These are phyloP conservation scores for Meyerozyma smithsonii DNA, from an alignment of 1,139 yeast species.

Conservation along the genomic window DNA sequence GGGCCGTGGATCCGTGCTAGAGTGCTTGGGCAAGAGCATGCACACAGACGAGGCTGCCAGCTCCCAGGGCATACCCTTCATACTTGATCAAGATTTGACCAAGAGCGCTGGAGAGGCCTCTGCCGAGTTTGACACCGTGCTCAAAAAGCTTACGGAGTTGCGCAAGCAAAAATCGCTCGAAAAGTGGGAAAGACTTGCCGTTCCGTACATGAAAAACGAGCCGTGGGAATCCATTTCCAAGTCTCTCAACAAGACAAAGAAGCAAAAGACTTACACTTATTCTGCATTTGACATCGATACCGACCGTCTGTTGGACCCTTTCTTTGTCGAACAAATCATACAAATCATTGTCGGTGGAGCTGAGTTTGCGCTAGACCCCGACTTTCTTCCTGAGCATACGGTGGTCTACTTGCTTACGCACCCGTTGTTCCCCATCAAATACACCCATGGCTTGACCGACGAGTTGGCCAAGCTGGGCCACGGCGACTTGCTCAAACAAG, in stretches of 20 bases:
- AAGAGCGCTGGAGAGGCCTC: conserved; percentile 16
- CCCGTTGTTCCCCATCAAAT: conserved; percentile 70
- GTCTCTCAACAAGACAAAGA: conserved; percentile 13
- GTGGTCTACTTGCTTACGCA: conserved; percentile 76
- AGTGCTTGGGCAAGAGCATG: conserved; percentile 67
- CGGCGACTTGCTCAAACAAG: conserved; percentile 61
- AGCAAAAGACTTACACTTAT: conserved; percentile 17
- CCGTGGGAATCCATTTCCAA: conserved; percentile 21
- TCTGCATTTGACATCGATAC: conserved; percentile 56
- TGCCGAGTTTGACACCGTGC: conserved; percentile 22
- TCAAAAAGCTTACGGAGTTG: conserved; percentile 17
- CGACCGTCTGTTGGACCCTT: conserved; percentile 64
- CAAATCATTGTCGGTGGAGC: conserved; percentile 33
- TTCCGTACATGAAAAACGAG: conserved; percentile 31
- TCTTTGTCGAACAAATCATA: conserved; percentile 49
- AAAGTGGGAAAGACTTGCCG: conserved; percentile 29
- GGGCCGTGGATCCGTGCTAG: conserved; percentile 68
- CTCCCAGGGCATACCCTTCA: conserved; percentile 26
- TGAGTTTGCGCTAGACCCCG: conserved; percentile 17
- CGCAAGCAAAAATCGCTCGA: conserved; percentile 16
- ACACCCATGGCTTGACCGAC: conserved; percentile 48
- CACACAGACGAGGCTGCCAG: conserved; percentile 8
- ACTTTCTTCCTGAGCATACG: conserved; percentile 52
- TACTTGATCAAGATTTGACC: conserved; percentile 22
- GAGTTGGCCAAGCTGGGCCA: conserved; percentile 28